Conservation (phyloP, 2,329 filamentous ascomycete species). For the Tolypocladium endophyticum region DNA sequence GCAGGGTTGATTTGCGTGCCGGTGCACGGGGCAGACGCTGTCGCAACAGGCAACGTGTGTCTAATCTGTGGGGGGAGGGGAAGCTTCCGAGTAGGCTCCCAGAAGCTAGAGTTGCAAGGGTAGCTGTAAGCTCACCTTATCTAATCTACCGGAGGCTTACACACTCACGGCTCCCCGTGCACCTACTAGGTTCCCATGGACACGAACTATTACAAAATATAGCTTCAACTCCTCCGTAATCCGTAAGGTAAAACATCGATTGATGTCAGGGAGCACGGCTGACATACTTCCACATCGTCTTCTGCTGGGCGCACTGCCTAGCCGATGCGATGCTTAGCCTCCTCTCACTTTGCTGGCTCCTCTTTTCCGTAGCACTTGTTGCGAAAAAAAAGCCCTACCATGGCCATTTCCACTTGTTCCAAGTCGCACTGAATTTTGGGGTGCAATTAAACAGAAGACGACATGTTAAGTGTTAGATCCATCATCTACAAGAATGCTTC, state of each 20-base stretch:
- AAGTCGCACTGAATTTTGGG: neutral
- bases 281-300: neutral
- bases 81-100: neutral
- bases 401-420: neutral
- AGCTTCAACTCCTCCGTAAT: too few relatives aligned
- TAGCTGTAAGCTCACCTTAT: neutral
- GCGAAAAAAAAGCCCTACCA: neutral
- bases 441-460: neutral
- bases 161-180: too few relatives aligned
- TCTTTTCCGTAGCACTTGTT: neutral
- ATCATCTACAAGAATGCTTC: neutral
- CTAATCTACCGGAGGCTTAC: too few relatives aligned
- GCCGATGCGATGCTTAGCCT: neutral
- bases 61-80: neutral
- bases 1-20: neutral
- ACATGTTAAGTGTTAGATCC: neutral
- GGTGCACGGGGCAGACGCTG: neutral
- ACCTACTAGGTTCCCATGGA: too few relatives aligned
- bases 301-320: neutral
- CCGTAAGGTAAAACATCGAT: too few relatives aligned
- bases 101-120: neutral
- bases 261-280: too few relatives aligned
- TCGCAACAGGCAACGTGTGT: neutral
- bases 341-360: neutral
- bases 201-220: too few relatives aligned